These are phyloP conservation scores for Malassezia slooffiae DNA, from an alignment of 1,284 basidiomycete genomes.

Conservation along the genomic window DNA sequence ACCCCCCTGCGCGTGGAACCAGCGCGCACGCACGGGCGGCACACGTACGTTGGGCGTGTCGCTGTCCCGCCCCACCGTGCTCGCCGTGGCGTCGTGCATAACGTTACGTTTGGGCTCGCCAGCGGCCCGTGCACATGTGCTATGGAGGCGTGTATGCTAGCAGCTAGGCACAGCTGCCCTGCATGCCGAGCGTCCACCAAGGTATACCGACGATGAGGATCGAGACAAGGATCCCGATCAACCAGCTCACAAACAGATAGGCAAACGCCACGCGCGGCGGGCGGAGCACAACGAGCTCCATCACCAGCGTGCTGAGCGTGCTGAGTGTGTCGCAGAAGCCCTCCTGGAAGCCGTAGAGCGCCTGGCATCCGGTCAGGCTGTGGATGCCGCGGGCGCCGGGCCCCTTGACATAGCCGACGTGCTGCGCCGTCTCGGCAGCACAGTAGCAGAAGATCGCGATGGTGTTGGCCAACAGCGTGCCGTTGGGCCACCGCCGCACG, in stretches of 20 bases:
- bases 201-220: slow-evolving; percentile 34
- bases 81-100: too few species aligned
- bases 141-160: too few species aligned
- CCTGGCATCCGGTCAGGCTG: slow-evolving; percentile 22
- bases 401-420: slow-evolving; percentile 10
- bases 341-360: slow-evolving; percentile 54
- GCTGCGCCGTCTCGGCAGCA: slow-evolving; percentile 23
- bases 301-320: slow-evolving; percentile 84
- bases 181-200: slow-evolving; percentile 34
- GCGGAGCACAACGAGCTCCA: slow-evolving; percentile 61
- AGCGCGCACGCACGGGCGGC: slow-evolving; percentile 21
- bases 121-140: too few species aligned
- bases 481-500: slow-evolving; percentile 62
- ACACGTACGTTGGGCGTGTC: too few species aligned
- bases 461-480: slow-evolving; percentile 78
- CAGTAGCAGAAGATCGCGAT: slow-evolving; percentile 50
- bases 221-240: slow-evolving; percentile 23
- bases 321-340: slow-evolving; percentile 92
- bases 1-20: slow-evolving; percentile 37
- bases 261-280: slow-evolving; percentile 23
- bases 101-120: too few species aligned
- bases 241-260: slow-evolving; percentile 31
- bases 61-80: too few species aligned
- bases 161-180: slow-evolving; percentile 26
- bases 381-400: slow-evolving; percentile 9